These are phyloP conservation scores for Melaleuca quinquenervia DNA, from an alignment of 345 rosid species.

Conservation along the genomic window DNA sequence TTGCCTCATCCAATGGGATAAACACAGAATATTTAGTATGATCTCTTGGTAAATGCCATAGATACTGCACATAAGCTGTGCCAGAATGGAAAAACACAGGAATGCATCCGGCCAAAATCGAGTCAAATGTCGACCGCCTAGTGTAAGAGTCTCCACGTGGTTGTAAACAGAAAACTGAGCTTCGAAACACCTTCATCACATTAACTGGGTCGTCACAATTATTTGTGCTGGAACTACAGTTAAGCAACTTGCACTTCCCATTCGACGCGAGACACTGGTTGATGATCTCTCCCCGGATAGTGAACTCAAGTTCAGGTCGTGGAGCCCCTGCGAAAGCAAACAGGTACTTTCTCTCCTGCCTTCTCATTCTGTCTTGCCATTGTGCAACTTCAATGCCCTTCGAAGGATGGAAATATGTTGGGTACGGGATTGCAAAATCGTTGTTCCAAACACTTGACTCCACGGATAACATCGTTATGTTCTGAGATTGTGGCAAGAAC, in stretches of 20 bases:
- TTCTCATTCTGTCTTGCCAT: conserved; percentile 46
- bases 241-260: conserved; percentile 35
- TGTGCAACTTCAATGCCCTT: conserved; percentile 16
- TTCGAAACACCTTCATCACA: conserved; percentile 40
- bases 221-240: conserved; percentile 36
- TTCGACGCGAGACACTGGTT: conserved; percentile 39
- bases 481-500: conserved; percentile 44
- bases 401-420: conserved; percentile 55
- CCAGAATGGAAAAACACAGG: conserved; percentile 68
- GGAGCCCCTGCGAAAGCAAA: conserved; percentile 58
- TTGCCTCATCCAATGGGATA: conserved; percentile 29
- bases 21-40: conserved; percentile 38
- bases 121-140: conserved; percentile 46
- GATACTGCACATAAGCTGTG: conserved; percentile 47
- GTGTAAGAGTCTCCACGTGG: conserved; percentile 68
- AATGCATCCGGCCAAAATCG: conserved; percentile 53
- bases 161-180: conserved; percentile 57
- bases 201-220: conserved; percentile 51
- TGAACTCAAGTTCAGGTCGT: conserved; percentile 37
- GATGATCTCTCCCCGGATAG: conserved; percentile 49
- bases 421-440: conserved; percentile 55
- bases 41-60: conserved; percentile 46
- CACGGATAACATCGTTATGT: conserved; percentile 56
- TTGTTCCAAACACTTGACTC: conserved; percentile 63
- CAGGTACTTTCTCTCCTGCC: conserved; percentile 24